A percentile compares a stretch with the other conserved stretches of the same genome.
Evolutionary conservation across 2,329 filamentous ascomycete genomes (phyloP).

Genomic region (Diaporthe sp.): DNA sequence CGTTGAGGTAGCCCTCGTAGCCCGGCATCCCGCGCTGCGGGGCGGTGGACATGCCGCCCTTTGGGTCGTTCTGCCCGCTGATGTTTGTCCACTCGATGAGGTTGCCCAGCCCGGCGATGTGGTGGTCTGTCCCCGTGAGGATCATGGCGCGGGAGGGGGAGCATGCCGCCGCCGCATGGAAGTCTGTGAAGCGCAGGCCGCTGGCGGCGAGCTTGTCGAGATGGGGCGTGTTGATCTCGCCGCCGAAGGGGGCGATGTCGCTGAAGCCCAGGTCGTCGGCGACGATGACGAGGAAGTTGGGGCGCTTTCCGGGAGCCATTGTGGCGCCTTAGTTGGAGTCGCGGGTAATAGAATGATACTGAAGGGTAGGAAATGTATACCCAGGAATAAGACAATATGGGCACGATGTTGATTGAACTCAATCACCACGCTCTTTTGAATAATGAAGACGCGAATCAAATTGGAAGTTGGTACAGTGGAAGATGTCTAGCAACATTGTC

Average conservation of each 20-base stretch:
- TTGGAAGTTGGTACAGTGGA: background rate
- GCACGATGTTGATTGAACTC: background rate
- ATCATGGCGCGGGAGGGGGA: conserved; percentile 76
- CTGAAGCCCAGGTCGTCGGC: conserved; percentile 53
- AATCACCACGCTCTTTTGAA: background rate
- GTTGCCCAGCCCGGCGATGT: conserved; percentile 71
- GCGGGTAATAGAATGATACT: background rate
- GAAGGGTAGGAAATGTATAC: background rate
- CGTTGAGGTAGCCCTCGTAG: conserved; percentile 52
- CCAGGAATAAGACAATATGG: too few relatives aligned
- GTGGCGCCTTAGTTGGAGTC: background rate
- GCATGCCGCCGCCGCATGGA: conserved; percentile 75
- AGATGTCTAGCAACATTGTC: background rate
- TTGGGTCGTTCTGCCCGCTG: conserved; percentile 48
- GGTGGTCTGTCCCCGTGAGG: conserved; percentile 74
- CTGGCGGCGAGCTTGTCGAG: conserved; percentile 49
- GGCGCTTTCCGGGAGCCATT: conserved; percentile 41
- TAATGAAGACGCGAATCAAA: background rate
- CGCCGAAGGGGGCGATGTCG: conserved; percentile 49
- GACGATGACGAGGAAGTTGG: conserved; percentile 52
- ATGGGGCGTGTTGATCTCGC: conserved; percentile 51
- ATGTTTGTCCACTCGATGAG: conserved; percentile 63
- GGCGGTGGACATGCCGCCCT: conserved; percentile 40
- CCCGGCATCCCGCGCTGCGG: conserved; percentile 44
- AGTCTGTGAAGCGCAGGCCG: conserved; percentile 73